These are phyloP conservation scores for Gossypium raimondii DNA, from an alignment of 345 rosid species.

Conservation along the genomic window DNA sequence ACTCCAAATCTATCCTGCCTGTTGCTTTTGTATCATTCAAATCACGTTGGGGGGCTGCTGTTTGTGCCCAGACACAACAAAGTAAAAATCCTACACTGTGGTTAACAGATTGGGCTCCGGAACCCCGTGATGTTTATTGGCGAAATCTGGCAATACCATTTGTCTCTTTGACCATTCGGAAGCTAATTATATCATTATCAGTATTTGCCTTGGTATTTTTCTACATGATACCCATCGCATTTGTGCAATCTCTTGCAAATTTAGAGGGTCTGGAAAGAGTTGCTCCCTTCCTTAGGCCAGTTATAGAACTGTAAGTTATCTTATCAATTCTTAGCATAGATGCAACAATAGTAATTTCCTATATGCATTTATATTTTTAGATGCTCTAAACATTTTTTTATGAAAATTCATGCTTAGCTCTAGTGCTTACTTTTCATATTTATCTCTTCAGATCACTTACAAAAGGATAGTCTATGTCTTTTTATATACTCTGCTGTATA, in stretches of 20 bases:
- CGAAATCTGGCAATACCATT: slow-evolving; percentile 87
- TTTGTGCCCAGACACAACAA: slow-evolving; percentile 97
- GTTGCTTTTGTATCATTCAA: slow-evolving; percentile 88
- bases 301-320: slow-evolving; percentile 71
- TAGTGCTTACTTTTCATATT: background rate
- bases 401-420: background rate
- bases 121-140: slow-evolving; percentile 97
- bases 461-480: background rate
- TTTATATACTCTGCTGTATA: background rate
- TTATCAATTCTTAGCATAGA: background rate
- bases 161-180: slow-evolving; percentile 74
- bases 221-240: slow-evolving; percentile 99
- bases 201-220: slow-evolving; percentile 89
- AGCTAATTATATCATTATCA: slow-evolving; percentile 56
- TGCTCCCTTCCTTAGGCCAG: slow-evolving; percentile 96
- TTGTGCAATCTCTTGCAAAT: slow-evolving; percentile 97
- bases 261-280: slow-evolving; percentile 83
- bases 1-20: slow-evolving; percentile 64
- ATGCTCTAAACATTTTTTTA: background rate
- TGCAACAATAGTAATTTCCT: background rate
- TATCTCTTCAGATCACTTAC: background rate
- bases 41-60: slow-evolving; percentile 97
- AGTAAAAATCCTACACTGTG: slow-evolving; percentile 86
- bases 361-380: background rate
- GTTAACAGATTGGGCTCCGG: slow-evolving; percentile 96